phyloP scores from a whole-genome alignment of 352 stramenopile genomes.

The Globisporangium orthogonon region DNA sequence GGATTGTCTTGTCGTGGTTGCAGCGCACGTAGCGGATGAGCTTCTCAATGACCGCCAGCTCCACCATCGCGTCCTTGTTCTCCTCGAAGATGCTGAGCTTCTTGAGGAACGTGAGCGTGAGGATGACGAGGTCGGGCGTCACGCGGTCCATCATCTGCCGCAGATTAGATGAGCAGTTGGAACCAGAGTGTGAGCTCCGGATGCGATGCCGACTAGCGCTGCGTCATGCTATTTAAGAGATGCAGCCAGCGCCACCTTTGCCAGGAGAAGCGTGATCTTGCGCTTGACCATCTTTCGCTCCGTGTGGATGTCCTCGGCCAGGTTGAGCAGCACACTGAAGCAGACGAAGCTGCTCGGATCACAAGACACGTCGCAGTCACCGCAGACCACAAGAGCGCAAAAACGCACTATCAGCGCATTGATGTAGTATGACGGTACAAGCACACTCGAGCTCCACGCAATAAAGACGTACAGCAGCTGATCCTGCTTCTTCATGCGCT shows the following conservation, averaged over 20 bases:
- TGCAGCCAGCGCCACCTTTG: constrained; percentile 35
- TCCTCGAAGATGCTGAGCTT: constrained; percentile 94
- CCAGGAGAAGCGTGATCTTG: constrained; percentile 77
- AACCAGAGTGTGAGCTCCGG: constrained; percentile 2
- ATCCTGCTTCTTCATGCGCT: constrained; percentile 90
- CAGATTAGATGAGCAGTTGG: neutral
- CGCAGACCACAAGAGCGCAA: too few relatives aligned
- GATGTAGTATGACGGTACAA: neutral
- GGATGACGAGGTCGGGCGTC: constrained; percentile 84
- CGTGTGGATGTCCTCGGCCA: constrained; percentile 91
- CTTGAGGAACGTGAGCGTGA: constrained; percentile 90
- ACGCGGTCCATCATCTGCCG: constrained; percentile 80
- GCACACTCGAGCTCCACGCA: neutral
- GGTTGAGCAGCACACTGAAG: constrained; percentile 92
- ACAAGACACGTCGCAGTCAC: neutral
- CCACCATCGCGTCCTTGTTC: constrained; percentile 91
- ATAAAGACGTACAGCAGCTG: constrained; percentile 74
- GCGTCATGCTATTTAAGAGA: too few relatives aligned
- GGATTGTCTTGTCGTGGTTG: constrained; percentile 81
- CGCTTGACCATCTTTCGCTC: constrained; percentile 96
- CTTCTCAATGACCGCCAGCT: constrained; percentile 72
- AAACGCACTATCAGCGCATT: neutral
- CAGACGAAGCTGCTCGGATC: constrained; percentile 57
- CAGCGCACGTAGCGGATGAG: constrained; percentile 74
- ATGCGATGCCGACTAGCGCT: neutral